A percentile compares a stretch with the other conserved stretches of the same genome.
These are phyloP conservation scores for Fusarium praegraminearum DNA, from an alignment of 2,329 filamentous ascomycete genomes.

Conservation along the genomic window DNA sequence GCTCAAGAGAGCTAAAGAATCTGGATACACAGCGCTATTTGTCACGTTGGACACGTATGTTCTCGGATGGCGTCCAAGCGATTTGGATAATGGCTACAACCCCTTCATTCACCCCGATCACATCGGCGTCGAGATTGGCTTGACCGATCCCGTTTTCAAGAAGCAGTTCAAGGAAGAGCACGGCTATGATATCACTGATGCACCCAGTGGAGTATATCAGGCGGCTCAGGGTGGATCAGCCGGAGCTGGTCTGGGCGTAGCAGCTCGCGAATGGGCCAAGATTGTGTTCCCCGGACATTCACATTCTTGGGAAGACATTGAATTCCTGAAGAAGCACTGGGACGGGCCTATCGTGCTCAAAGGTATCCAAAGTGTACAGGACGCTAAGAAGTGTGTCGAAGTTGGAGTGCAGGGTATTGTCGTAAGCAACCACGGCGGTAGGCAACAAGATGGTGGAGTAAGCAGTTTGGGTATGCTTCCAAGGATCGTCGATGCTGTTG, in stretches of 20 bases:
- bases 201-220: slow-evolving; percentile 24
- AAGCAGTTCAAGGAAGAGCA: slow-evolving; percentile 26
- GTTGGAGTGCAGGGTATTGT: slow-evolving; percentile 31
- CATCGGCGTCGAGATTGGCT: slow-evolving; percentile 31
- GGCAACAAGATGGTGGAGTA: slow-evolving; percentile 30
- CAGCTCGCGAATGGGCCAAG: slow-evolving; percentile 36
- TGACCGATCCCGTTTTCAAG: slow-evolving; percentile 34
- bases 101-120: slow-evolving; percentile 36
- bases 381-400: slow-evolving; percentile 28
- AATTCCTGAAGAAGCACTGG: slow-evolving; percentile 33
- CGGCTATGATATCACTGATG: slow-evolving; percentile 22
- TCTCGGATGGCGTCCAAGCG: slow-evolving; percentile 20
- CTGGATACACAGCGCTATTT: slow-evolving; percentile 14
- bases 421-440: slow-evolving; percentile 29
- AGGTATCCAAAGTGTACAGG: slow-evolving; percentile 25
- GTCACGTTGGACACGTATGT: slow-evolving; percentile 22
- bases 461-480: slow-evolving; percentile 35
- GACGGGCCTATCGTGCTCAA: slow-evolving; percentile 29
- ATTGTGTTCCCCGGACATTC: slow-evolving; percentile 34
- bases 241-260: slow-evolving; percentile 18
- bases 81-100: slow-evolving; percentile 33
- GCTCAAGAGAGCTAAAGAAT: slow-evolving; percentile 11
- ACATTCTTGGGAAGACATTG: slow-evolving; percentile 26
- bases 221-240: slow-evolving; percentile 25
- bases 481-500: slow-evolving; percentile 12